Percentiles rank a stretch among this genome's conserved stretches.
Evolutionary conservation across 1,284 basidiomycete genomes (phyloP).

Genomic region (Cryptococcus jaspeensis): DNA sequence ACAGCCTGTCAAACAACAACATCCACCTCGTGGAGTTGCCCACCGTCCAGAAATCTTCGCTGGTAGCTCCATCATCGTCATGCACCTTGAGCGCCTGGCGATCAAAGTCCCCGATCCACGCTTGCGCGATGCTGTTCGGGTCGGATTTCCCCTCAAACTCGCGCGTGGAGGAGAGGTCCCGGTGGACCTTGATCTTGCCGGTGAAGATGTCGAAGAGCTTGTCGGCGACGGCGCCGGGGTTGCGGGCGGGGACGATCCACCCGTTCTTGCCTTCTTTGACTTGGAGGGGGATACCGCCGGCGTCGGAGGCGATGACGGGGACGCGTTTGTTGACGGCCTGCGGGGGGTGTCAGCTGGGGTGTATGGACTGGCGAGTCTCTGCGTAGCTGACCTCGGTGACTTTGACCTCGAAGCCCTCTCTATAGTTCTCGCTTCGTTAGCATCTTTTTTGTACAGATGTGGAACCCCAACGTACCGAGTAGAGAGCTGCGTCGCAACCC

Average conservation of each 20-base stretch:
- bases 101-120: slow-evolving; percentile 30
- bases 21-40: slow-evolving; percentile 48
- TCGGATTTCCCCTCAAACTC: slow-evolving; percentile 20
- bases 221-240: slow-evolving; percentile 68
- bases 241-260: slow-evolving; percentile 69
- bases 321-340: slow-evolving; percentile 74
- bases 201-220: slow-evolving; percentile 72
- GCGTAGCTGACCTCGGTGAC: slow-evolving; percentile 63
- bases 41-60: slow-evolving; percentile 50
- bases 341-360: background rate
- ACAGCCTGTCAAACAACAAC: slow-evolving; percentile 31
- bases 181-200: slow-evolving; percentile 54
- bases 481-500: slow-evolving; percentile 44
- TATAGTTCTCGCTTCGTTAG: slow-evolving; percentile 60
- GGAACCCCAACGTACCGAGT: slow-evolving; percentile 22
- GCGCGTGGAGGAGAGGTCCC: slow-evolving; percentile 16
- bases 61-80: slow-evolving; percentile 24
- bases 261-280: slow-evolving; percentile 78
- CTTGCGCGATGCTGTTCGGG: slow-evolving; percentile 37
- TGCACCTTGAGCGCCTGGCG: slow-evolving; percentile 24
- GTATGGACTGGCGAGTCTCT: background rate
- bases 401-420: slow-evolving; percentile 90
- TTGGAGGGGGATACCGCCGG: slow-evolving; percentile 85
- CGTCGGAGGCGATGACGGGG: slow-evolving; percentile 73
- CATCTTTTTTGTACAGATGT: background rate